Evolutionary conservation across 75 land plant species (phyloP).

Genomic region (Cryptomeria japonica): DNA sequence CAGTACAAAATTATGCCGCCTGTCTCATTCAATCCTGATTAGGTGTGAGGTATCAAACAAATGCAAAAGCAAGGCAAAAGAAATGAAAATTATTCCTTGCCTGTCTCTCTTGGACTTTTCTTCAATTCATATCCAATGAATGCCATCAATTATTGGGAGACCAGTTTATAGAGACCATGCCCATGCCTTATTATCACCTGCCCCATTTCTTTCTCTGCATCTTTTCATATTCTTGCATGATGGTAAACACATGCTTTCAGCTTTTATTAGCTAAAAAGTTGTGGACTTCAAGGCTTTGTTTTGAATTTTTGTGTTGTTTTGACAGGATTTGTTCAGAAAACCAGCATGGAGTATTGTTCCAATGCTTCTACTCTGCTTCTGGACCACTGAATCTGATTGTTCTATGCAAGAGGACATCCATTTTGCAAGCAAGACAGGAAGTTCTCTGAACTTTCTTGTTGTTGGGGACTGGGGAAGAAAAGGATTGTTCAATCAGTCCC

Average conservation of each 20-base stretch:
- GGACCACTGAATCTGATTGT: background rate
- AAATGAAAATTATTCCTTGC: background rate
- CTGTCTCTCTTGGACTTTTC: too few species aligned
- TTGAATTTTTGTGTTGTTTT: background rate
- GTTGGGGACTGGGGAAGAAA: conserved; percentile 86
- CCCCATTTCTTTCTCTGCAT: too few species aligned
- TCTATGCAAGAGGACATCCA: background rate
- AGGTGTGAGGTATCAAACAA: background rate
- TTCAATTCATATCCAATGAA: background rate
- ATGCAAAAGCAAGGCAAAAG: background rate
- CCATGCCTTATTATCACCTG: too few species aligned
- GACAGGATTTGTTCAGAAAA: background rate
- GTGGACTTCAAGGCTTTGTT: background rate
- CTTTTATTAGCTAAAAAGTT: background rate
- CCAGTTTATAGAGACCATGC: too few species aligned
- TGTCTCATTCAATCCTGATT: too few species aligned
- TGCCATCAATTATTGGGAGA: background rate
- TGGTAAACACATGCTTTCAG: background rate
- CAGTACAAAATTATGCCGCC: too few species aligned
- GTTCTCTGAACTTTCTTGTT: conserved; percentile 54
- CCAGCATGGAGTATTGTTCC: background rate
- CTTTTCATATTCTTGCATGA: background rate
- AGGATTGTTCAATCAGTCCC: conserved; percentile 70
- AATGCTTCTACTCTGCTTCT: background rate
- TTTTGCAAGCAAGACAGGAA: background rate